phyloP scores from a whole-genome alignment of 2,329 filamentous ascomycete species.

The Aspergillus tubingensis region DNA sequence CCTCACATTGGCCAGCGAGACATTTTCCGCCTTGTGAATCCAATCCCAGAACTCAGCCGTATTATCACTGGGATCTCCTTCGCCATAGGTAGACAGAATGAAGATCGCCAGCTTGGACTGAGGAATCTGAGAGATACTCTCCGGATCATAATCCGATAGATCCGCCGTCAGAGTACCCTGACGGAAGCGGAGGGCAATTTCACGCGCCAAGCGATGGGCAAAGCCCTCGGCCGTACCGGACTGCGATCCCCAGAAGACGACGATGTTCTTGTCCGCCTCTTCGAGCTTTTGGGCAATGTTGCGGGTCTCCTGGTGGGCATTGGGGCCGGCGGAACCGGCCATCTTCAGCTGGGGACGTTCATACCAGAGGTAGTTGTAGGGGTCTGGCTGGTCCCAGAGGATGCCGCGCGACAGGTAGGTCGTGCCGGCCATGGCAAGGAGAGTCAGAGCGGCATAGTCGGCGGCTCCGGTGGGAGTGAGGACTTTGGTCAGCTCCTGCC shows the following conservation, averaged over 20 bases:
- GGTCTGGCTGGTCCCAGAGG: constrained; percentile 54
- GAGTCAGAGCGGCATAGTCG: constrained; percentile 41
- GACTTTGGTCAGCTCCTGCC: constrained; percentile 23
- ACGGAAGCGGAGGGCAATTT: constrained; percentile 87
- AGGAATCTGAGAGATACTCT: constrained; percentile 79
- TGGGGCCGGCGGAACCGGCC: constrained; percentile 20
- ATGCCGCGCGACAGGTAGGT: constrained; percentile 48
- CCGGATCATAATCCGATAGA: constrained; percentile 88
- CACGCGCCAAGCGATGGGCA: constrained; percentile 83
- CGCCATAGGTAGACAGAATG: constrained; percentile 88
- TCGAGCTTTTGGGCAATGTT: constrained; percentile 50
- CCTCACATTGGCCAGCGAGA: constrained; percentile 67
- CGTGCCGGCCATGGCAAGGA: constrained; percentile 39
- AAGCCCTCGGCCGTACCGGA: constrained; percentile 95
- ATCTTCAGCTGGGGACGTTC: constrained; percentile 51
- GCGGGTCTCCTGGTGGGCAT: constrained; percentile 41
- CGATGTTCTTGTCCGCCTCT: constrained; percentile 64
- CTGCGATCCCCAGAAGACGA: constrained; percentile 93
- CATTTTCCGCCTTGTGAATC: constrained; percentile 73
- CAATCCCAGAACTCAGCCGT: constrained; percentile 88
- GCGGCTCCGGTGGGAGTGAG: constrained; percentile 24
- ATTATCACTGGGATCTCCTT: constrained; percentile 94
- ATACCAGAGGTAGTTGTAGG: constrained; percentile 51
- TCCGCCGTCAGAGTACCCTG: constrained; percentile 92
- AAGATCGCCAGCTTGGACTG: constrained; percentile 84